Evolutionary conservation across 2,329 filamentous ascomycete genomes (phyloP).

Genomic region (Ambrosiella xylebori): DNA sequence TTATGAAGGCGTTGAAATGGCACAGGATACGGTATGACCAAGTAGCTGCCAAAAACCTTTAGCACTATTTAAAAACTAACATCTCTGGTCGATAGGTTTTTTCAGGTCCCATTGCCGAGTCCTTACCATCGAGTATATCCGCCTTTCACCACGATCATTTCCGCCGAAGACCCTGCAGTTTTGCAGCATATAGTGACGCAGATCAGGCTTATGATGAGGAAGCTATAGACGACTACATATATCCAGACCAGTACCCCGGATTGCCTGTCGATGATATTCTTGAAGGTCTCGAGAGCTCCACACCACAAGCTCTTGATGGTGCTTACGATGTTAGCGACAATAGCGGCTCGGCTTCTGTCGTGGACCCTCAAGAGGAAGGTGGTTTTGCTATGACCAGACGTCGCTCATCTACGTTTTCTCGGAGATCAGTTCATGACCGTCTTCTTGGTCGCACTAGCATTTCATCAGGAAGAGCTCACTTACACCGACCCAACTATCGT

Average conservation of each 20-base stretch:
- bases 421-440: slow-evolving; percentile 39
- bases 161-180: slow-evolving; percentile 57
- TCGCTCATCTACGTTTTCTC: slow-evolving; percentile 44
- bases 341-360: slow-evolving; percentile 12
- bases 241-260: background rate
- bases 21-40: slow-evolving; percentile 62
- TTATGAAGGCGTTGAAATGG: slow-evolving; percentile 96
- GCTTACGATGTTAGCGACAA: background rate
- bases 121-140: slow-evolving; percentile 84
- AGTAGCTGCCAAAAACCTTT: background rate
- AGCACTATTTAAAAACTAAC: background rate
- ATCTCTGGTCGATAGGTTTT: slow-evolving; percentile 41
- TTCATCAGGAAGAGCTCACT: slow-evolving; percentile 36
- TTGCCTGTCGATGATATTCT: background rate
- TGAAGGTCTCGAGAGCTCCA: background rate
- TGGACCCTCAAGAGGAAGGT: slow-evolving; percentile 23
- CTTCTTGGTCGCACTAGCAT: slow-evolving; percentile 56
- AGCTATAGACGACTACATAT: slow-evolving; percentile 18
- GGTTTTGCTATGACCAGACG: slow-evolving; percentile 37
- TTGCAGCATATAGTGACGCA: slow-evolving; percentile 20
- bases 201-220: slow-evolving; percentile 17
- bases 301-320: background rate
- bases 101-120: slow-evolving; percentile 84
- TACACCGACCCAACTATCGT: background rate
- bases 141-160: slow-evolving; percentile 72